phyloP scores from a whole-genome alignment of 2,329 filamentous ascomycete genomes.

The Incumbomyces delicatus region DNA sequence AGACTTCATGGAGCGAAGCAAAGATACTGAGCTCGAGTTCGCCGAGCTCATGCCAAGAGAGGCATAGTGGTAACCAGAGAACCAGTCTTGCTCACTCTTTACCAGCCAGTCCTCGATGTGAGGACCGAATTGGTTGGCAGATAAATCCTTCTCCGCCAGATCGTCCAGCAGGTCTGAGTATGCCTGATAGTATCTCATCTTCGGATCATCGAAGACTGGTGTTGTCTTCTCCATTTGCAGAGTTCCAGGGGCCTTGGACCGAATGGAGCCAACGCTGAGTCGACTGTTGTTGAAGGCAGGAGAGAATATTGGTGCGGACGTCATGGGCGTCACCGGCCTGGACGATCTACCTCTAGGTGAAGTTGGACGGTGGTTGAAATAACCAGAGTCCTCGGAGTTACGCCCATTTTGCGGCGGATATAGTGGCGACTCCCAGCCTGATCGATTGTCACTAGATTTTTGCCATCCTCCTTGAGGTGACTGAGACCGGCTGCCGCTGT shows the following conservation, averaged over 20 bases:
- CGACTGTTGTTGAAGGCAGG: neutral
- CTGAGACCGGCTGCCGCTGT: neutral
- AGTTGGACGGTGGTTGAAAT: neutral
- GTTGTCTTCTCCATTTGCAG: neutral
- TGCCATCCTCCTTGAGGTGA: neutral
- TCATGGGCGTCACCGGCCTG: no score
- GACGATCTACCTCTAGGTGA: no score
- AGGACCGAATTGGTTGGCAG: constrained; percentile 46
- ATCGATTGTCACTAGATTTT: neutral
- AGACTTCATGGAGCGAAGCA: constrained; percentile 23
- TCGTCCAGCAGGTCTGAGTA: constrained; percentile 49
- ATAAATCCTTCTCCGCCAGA: constrained; percentile 43
- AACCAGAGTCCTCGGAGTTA: neutral
- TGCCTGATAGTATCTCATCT: constrained; percentile 49
- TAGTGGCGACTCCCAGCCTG: neutral
- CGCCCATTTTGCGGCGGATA: neutral
- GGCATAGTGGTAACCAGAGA: constrained; percentile 47
- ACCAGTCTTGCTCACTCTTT: constrained; percentile 60
- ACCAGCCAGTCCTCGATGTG: constrained; percentile 53
- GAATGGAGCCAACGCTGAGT: neutral
- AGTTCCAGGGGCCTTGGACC: neutral
- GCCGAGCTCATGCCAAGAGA: constrained; percentile 38
- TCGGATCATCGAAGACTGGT: constrained; percentile 46
- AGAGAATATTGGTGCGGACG: no score
- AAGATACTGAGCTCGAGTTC: constrained; percentile 27